Percentiles rank a stretch among this genome's conserved stretches.
These are phyloP conservation scores for Apiospora pterosperma DNA, from an alignment of 2,329 filamentous ascomycete species.

Conservation along the genomic window DNA sequence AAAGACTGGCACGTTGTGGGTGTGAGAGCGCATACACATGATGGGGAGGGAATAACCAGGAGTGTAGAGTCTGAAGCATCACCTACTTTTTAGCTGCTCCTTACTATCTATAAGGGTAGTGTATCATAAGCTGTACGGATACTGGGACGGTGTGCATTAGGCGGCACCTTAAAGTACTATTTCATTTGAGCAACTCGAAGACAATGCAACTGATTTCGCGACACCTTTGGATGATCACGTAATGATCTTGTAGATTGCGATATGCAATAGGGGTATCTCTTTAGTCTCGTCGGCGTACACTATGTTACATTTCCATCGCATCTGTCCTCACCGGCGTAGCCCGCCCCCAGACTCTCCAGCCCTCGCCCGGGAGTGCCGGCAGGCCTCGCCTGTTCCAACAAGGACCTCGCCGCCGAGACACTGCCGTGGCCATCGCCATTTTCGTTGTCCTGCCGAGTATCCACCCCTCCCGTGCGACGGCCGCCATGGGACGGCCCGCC, in stretches of 20 bases:
- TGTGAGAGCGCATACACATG: neutral
- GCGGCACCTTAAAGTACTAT: neutral
- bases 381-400: conserved; percentile 5
- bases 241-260: conserved; percentile 16
- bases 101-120: conserved; percentile 6
- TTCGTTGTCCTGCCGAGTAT: neutral
- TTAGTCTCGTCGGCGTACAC: conserved; percentile 2
- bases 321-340: conserved; percentile 36
- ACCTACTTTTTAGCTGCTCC: neutral
- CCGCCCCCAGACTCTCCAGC: conserved; percentile 45
- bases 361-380: conserved; percentile 28
- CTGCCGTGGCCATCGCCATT: neutral
- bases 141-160: neutral
- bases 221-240: neutral
- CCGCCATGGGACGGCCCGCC: neutral
- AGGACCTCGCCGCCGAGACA: conserved; percentile 20
- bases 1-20: neutral
- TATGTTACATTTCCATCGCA: conserved; percentile 21
- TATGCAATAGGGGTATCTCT: neutral
- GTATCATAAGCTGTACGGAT: conserved; percentile 12
- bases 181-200: neutral
- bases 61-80: neutral
- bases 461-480: neutral
- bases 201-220: neutral
- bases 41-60: neutral